Conservation (phyloP, 371 early-diverging fungal genomes). For the Mucor sp. region DNA sequence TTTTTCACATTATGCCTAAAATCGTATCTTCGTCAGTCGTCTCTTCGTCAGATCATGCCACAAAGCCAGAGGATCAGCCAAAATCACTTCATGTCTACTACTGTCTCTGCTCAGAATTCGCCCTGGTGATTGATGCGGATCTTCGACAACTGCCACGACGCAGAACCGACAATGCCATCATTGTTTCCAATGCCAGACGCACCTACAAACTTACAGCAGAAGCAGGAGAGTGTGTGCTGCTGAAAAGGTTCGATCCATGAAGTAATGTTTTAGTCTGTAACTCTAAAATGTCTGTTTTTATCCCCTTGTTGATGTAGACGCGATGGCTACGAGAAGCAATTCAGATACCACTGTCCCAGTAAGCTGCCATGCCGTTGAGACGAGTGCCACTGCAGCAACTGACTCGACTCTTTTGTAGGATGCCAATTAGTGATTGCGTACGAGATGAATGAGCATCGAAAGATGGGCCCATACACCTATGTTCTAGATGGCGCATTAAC, state of each 20-base stretch:
- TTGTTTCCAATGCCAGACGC: conserved; percentile 62
- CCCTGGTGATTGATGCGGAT: conserved; percentile 67
- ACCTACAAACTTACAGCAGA: conserved; percentile 65
- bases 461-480: conserved; percentile 62
- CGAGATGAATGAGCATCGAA: conserved; percentile 59
- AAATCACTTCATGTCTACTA: conserved; percentile 68
- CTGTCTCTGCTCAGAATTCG: conserved; percentile 75
- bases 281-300: not conserved
- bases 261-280: not conserved
- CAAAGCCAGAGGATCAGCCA: conserved; percentile 31
- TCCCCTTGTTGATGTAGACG: conserved; percentile 25
- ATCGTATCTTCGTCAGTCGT: conserved; percentile 67
- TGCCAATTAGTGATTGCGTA: conserved; percentile 62
- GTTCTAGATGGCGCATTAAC: conserved; percentile 63
- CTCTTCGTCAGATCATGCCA: conserved; percentile 64
- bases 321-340: conserved; percentile 64
- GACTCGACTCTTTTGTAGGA: conserved; percentile 23
- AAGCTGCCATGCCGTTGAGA: conserved; percentile 3
- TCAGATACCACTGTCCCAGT: conserved; percentile 63
- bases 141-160: conserved; percentile 63
- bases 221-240: conserved; percentile 42
- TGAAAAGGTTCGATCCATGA: conserved; percentile 43
- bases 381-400: not conserved
- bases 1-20: conserved; percentile 62
- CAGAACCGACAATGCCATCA: conserved; percentile 64